These are phyloP conservation scores for Shiraia sp. DNA, from an alignment of 2,329 filamentous ascomycete genomes.

Conservation along the genomic window DNA sequence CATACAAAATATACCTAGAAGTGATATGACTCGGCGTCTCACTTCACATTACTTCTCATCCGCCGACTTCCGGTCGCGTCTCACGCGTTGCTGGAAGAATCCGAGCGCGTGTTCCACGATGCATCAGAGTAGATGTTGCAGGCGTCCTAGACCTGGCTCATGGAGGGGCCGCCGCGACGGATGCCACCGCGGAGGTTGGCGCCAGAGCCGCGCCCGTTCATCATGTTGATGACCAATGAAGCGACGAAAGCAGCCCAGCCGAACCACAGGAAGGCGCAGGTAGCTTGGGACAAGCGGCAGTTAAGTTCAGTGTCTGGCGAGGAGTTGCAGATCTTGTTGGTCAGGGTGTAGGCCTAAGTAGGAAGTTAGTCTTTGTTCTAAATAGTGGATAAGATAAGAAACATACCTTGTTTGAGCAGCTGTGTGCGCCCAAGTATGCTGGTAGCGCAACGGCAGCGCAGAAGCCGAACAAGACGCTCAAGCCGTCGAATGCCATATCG, in stretches of 20 bases:
- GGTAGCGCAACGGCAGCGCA: conserved; percentile 72
- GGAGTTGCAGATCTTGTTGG: conserved; percentile 66
- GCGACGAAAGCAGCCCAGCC: conserved; percentile 66
- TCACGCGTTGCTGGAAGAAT: conserved; percentile 13
- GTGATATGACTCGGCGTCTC: neutral
- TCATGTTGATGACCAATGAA: conserved; percentile 58
- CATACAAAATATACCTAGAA: neutral
- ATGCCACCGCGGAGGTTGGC: conserved; percentile 53
- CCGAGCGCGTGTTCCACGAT: conserved; percentile 33
- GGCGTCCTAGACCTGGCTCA: conserved; percentile 59
- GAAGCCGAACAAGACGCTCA: conserved; percentile 70
- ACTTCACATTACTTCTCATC: neutral
- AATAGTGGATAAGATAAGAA: neutral
- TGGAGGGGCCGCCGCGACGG: conserved; percentile 52
- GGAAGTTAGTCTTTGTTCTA: conserved; percentile 4
- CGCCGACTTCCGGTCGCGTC: neutral
- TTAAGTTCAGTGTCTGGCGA: conserved; percentile 63
- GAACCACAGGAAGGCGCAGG: conserved; percentile 79
- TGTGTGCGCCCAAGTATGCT: conserved; percentile 68
- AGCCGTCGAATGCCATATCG: conserved; percentile 60
- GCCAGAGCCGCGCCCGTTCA: conserved; percentile 55
- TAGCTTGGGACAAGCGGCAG: conserved; percentile 76
- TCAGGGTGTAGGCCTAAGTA: conserved; percentile 46
- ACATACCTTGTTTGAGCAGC: conserved; percentile 66
- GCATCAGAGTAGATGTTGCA: conserved; percentile 27